phyloP scores from a whole-genome alignment of 2,329 filamentous ascomycete genomes.

The Parastagonospora avenae region DNA sequence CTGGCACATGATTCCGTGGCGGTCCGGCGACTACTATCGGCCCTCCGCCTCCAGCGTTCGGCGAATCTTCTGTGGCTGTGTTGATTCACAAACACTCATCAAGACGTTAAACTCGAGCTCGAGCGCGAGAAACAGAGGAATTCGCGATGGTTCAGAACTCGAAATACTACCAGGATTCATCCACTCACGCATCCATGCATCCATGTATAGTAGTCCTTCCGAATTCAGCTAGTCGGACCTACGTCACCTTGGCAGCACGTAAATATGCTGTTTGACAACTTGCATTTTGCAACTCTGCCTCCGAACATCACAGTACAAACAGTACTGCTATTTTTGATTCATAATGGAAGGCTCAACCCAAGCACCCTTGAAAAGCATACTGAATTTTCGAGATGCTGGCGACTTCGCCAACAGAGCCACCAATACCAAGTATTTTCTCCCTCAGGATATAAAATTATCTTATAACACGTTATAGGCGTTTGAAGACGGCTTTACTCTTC shows the following conservation, averaged over 20 bases:
- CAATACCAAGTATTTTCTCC: constrained; percentile 16
- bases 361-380: constrained; percentile 35
- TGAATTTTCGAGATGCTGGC: constrained; percentile 47
- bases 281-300: background rate
- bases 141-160: too few relatives aligned
- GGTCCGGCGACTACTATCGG: too few relatives aligned
- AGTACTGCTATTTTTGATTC: background rate
- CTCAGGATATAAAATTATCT: background rate
- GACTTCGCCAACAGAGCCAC: constrained; percentile 33
- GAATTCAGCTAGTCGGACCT: background rate
- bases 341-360: constrained; percentile 8
- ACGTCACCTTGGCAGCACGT: background rate
- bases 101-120: too few relatives aligned
- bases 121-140: too few relatives aligned
- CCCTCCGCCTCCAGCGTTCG: too few relatives aligned
- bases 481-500: constrained; percentile 37
- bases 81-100: too few relatives aligned
- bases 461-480: constrained; percentile 16
- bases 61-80: too few relatives aligned
- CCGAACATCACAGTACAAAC: background rate
- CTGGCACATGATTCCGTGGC: too few relatives aligned
- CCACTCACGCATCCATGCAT: too few relatives aligned
- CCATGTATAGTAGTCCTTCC: background rate
- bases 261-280: too few relatives aligned
- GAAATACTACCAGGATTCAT: too few relatives aligned